Conservation (phyloP, 176 grass and related monocot species). For the Phragmites australis region DNA sequence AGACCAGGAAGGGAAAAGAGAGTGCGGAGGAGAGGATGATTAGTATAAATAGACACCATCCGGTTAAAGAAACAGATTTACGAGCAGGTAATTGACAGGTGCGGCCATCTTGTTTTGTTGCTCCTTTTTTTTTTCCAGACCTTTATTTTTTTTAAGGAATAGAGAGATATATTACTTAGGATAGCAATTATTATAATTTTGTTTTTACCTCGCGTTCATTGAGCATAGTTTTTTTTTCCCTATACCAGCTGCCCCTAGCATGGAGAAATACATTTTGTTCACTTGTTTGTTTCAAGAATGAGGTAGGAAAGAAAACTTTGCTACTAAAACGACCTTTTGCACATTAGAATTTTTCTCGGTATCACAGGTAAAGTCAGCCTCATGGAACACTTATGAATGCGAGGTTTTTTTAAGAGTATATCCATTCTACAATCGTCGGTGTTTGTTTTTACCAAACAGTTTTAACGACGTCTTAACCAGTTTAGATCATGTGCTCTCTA, state of each 20-base stretch:
- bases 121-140: not conserved
- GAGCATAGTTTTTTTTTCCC: not conserved
- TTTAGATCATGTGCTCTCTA: too few species aligned
- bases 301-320: not conserved
- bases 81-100: slow-evolving; percentile 18
- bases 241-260: not conserved
- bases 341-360: too few species aligned
- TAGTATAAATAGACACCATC: slow-evolving; percentile 33
- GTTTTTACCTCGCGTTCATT: not conserved
- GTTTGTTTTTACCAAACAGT: too few species aligned
- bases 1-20: slow-evolving; percentile 30
- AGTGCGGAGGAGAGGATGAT: not conserved
- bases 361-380: too few species aligned
- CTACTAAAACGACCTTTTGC: too few species aligned
- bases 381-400: too few species aligned
- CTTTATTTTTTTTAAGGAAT: slow-evolving; percentile 1
- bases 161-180: too few species aligned
- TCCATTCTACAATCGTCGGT: too few species aligned
- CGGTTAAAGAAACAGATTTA: slow-evolving; percentile 36
- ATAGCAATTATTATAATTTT: too few species aligned
- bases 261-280: not conserved
- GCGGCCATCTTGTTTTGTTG: slow-evolving; percentile 9
- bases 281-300: not conserved
- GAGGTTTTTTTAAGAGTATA: too few species aligned
- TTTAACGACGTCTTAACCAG: too few species aligned